Evolutionary conservation across 2,329 filamentous ascomycete species (phyloP).

Genomic region (Aplosporella prunicola): DNA sequence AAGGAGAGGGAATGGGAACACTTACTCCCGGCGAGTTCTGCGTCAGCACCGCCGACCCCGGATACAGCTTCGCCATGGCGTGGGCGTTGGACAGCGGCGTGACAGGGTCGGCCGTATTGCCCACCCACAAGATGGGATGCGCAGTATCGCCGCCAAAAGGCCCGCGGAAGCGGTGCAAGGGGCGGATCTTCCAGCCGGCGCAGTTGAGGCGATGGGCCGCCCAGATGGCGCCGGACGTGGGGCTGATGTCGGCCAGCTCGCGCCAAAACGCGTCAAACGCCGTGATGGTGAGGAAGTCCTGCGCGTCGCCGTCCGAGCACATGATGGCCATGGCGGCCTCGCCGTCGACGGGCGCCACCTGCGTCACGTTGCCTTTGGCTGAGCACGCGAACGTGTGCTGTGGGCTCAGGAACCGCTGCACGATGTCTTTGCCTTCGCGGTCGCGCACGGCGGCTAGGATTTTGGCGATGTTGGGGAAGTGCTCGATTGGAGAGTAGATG

Average conservation of each 20-base stretch:
- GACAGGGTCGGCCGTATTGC: slow-evolving; percentile 50
- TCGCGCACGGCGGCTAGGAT: slow-evolving; percentile 27
- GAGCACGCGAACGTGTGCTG: slow-evolving; percentile 22
- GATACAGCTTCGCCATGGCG: slow-evolving; percentile 13
- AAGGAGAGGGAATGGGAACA: not conserved
- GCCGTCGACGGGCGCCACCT: slow-evolving; percentile 8
- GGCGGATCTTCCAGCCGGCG: slow-evolving; percentile 27
- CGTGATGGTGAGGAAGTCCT: slow-evolving; percentile 17
- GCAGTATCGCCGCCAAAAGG: slow-evolving; percentile 32
- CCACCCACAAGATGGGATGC: slow-evolving; percentile 49
- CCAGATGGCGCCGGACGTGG: slow-evolving; percentile 31
- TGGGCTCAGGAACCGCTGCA: slow-evolving; percentile 10
- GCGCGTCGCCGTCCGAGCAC: slow-evolving; percentile 33
- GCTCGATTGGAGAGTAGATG: slow-evolving; percentile 26
- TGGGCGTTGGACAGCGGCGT: slow-evolving; percentile 38
- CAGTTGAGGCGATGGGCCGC: slow-evolving; percentile 29
- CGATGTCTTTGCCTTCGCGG: slow-evolving; percentile 21
- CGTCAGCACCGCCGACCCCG: slow-evolving; percentile 20
- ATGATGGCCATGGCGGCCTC: slow-evolving; percentile 25
- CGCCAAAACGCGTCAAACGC: slow-evolving; percentile 28
- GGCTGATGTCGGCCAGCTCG: slow-evolving; percentile 24
- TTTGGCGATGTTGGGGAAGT: slow-evolving; percentile 26
- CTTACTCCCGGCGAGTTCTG: slow-evolving; percentile 22
- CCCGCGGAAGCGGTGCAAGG: slow-evolving; percentile 24
- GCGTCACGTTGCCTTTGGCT: slow-evolving; percentile 18